Evolutionary conservation across 192 early-diverging fungal species (phyloP).

Genomic region (Diversispora epigaea): DNA sequence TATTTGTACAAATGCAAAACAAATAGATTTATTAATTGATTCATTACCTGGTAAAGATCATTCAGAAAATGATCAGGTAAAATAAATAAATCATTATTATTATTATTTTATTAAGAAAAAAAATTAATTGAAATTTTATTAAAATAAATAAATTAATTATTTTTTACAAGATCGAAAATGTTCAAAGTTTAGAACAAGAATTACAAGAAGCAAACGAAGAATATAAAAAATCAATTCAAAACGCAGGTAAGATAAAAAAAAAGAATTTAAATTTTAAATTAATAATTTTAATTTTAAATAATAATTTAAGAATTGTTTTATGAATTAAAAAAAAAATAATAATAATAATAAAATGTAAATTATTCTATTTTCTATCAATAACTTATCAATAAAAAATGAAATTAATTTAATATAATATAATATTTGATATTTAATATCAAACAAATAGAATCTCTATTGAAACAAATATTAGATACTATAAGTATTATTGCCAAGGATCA

Average conservation of each 20-base stretch:
- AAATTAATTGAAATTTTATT: background rate
- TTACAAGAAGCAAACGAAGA: constrained; percentile 40
- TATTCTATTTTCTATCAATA: too few species aligned
- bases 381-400: too few species aligned
- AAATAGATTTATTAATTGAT: constrained; percentile 45
- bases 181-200: constrained; percentile 39
- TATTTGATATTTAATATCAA: too few species aligned
- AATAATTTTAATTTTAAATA: too few species aligned
- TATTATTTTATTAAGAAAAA: background rate
- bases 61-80: constrained; percentile 44
- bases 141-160: too few species aligned
- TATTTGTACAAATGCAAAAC: constrained; percentile 41
- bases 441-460: constrained; percentile 32
- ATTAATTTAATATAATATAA: too few species aligned
- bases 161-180: constrained; percentile 30
- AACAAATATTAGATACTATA: constrained; percentile 39
- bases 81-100: background rate
- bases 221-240: constrained; percentile 36
- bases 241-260: constrained; percentile 34
- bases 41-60: constrained; percentile 41
- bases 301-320: too few species aligned
- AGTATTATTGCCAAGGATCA: constrained; percentile 39
- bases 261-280: background rate
- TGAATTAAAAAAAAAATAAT: too few species aligned
- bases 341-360: too few species aligned